Percentiles rank a stretch among this genome's conserved stretches.
Conservation (phyloP, 768 basidiomycete species). For the Pholiota conissans region DNA sequence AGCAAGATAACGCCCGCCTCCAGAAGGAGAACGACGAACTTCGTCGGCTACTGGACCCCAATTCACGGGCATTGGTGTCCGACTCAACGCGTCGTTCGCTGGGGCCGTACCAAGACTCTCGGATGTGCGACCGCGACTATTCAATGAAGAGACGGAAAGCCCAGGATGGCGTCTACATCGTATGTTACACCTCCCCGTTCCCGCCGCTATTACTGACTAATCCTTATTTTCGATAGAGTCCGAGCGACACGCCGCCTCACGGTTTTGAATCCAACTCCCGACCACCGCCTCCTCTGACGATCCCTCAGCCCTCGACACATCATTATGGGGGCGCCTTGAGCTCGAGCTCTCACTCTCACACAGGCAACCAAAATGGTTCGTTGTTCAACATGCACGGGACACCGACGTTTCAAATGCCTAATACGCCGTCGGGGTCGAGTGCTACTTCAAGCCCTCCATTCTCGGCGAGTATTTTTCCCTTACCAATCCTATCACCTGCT, state of each 20-base stretch:
- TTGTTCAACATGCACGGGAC: constrained; percentile 51
- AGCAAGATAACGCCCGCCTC: constrained; percentile 74
- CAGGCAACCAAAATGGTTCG: constrained; percentile 38
- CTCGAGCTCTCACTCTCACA: constrained; percentile 41
- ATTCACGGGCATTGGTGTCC: constrained; percentile 30
- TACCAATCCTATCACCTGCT: constrained; percentile 25
- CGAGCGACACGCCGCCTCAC: constrained; percentile 47
- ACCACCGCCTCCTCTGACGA: constrained; percentile 59
- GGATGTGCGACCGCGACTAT: constrained; percentile 55
- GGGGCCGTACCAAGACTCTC: constrained; percentile 47
- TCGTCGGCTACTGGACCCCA: constrained; percentile 60
- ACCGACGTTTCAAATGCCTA: constrained; percentile 64
- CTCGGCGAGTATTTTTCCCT: constrained; percentile 76
- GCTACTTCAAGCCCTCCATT: constrained; percentile 78
- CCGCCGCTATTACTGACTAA: neutral
- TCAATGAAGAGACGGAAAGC: constrained; percentile 55
- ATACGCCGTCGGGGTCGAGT: constrained; percentile 72
- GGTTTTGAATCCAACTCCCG: constrained; percentile 33
- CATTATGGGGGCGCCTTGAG: constrained; percentile 47
- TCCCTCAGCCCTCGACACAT: constrained; percentile 57
- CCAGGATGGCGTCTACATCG: constrained; percentile 54
- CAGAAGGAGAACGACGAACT: constrained; percentile 75
- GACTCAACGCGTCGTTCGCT: constrained; percentile 50
- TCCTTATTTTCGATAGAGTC: constrained; percentile 32
- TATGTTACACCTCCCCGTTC: neutral